Evolutionary conservation across 768 basidiomycete genomes (phyloP), one percentile per base, ranked within the genome.

Genomic region (Amanita phalloides): DNA sequence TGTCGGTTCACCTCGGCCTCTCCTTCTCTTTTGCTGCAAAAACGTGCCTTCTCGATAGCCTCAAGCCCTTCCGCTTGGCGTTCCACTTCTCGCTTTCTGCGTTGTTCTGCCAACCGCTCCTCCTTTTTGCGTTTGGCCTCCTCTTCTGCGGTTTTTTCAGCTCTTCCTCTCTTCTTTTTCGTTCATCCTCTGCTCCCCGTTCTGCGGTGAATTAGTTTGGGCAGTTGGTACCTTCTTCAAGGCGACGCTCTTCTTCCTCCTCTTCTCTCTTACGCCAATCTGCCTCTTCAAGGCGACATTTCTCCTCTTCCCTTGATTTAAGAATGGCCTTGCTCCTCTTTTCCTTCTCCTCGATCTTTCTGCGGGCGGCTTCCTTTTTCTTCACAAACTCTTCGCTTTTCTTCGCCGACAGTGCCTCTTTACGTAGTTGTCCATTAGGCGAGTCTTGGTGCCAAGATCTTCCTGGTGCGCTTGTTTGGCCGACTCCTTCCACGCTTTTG

Each of bases 331-430:
- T 73, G 54, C 73, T 72, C 57, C 84, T 73, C 73, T 83, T 85
- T 43, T 76, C 75, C 74, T 92, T 94, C 62, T 88, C 83, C 54
- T 81, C 82, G 49, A 92, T 81, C 75, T 84, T 91, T 65, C 67
- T 71, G 57, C 68, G 60, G 2, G 91, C 86, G 23, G 66, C 67
- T 42, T 74, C 78, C 56, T 74, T 65, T 60, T 71, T 78, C 66
- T 73, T 73, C 47, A 76, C 70, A 60, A 81, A 88, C 63, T 90
- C 88, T 32, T 78, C 78, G 8, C 70, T 71, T 44, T 80, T 79
- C 67, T 75, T 79, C 37, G 71, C 66, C 39, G 81, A 65, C 42
- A 93, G 68, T 9, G 61, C 69, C 44, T 76, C 71, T 53, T 76
- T 75, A 53, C 82, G 72, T 81, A 96, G 57, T 93, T 93, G 9